Evolutionary conservation across 2,329 filamentous ascomycete species (phyloP).

Genomic region (Ceratocystis colombiana): DNA sequence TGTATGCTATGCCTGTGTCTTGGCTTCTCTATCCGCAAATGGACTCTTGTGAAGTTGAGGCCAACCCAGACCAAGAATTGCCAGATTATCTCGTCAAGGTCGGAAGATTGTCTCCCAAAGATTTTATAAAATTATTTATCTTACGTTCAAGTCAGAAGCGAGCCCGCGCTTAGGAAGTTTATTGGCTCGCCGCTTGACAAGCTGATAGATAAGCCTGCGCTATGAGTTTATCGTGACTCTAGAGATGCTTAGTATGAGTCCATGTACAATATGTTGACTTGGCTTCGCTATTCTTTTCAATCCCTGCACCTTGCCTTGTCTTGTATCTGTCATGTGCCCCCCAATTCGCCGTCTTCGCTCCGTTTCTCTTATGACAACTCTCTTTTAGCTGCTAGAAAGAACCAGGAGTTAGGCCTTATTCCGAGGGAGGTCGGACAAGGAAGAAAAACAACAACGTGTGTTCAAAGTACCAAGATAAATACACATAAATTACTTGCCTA

Average conservation of each 20-base stretch:
- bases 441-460: background rate
- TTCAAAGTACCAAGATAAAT: background rate
- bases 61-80: background rate
- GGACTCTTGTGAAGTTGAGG: background rate
- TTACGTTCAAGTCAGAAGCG: background rate
- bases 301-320: background rate
- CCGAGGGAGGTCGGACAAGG: background rate
- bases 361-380: background rate
- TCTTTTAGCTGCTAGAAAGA: too few relatives aligned
- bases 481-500: background rate
- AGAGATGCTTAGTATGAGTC: background rate
- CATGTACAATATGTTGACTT: background rate
- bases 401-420: background rate
- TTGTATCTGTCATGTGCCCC: background rate
- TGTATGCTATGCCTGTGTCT: background rate
- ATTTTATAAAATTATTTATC: background rate
- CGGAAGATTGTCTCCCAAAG: conserved; percentile 1
- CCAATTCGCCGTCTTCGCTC: background rate
- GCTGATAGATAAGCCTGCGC: background rate
- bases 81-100: background rate
- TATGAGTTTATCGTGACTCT: background rate
- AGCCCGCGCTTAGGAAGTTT: background rate
- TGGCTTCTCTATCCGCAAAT: background rate
- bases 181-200: background rate
- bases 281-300: background rate